These are phyloP conservation scores for Corchorus olitorius DNA, from an alignment of 345 rosid species.

Conservation along the genomic window DNA sequence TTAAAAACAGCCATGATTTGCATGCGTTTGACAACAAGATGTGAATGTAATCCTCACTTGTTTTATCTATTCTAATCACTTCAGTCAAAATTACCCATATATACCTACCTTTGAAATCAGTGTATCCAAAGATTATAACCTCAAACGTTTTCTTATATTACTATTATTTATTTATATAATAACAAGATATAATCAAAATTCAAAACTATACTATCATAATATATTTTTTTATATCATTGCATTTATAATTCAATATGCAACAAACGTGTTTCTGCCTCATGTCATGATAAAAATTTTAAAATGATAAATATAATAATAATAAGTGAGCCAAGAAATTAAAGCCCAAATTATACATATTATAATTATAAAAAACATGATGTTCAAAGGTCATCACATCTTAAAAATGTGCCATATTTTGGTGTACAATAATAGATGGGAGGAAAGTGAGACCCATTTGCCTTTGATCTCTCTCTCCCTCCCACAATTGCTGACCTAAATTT, in stretches of 20 bases:
- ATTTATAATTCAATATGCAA: too few relatives aligned
- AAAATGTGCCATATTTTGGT: neutral
- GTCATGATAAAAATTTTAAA: neutral
- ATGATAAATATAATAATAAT: neutral
- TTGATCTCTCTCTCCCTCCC: constrained; percentile 22
- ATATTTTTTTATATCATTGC: too few relatives aligned
- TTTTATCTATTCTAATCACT: neutral
- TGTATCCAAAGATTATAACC: neutral
- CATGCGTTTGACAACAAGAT: neutral
- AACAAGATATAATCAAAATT: too few relatives aligned
- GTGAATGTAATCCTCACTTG: neutral
- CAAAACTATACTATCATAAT: too few relatives aligned
- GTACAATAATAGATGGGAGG: neutral
- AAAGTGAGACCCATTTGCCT: constrained; percentile 24
- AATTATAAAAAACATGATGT: neutral
- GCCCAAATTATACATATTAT: neutral
- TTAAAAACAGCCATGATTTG: neutral
- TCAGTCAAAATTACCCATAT: neutral
- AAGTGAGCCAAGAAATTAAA: neutral
- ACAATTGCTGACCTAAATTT: constrained; percentile 10
- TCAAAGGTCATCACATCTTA: neutral
- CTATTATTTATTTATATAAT: too few relatives aligned
- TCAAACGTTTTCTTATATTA: too few relatives aligned
- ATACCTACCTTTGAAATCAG: neutral
- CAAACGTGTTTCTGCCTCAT: neutral